Evolutionary conservation across 805 yeast genomes (phyloP).

Genomic region (Aciculoconidium aculeatum): DNA sequence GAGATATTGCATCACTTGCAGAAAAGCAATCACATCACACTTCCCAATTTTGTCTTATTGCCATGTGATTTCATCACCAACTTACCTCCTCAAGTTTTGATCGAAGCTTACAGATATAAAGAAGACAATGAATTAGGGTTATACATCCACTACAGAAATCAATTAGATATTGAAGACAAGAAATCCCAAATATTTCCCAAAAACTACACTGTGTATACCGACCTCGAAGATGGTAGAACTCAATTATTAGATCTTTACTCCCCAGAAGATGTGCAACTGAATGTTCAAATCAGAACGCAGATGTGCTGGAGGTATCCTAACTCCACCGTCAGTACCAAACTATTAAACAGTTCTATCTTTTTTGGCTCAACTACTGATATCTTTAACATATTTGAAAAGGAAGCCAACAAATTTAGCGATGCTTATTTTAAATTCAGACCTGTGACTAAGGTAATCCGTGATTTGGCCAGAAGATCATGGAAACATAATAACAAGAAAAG

Average conservation of each 20-base stretch:
- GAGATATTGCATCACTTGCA: conserved; percentile 46
- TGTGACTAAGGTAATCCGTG: conserved; percentile 68
- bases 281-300: conserved; percentile 74
- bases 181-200: conserved; percentile 52
- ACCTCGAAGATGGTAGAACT: conserved; percentile 36
- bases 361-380: conserved; percentile 40
- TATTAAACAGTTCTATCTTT: conserved; percentile 66
- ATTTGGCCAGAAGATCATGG: conserved; percentile 91
- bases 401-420: conserved; percentile 27
- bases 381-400: conserved; percentile 42
- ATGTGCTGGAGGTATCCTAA: conserved; percentile 86
- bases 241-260: conserved; percentile 68
- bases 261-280: conserved; percentile 63
- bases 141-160: conserved; percentile 70
- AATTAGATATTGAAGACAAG: conserved; percentile 71
- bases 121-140: conserved; percentile 65
- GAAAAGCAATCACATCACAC: conserved; percentile 29
- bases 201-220: conserved; percentile 62
- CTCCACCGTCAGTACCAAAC: conserved; percentile 66
- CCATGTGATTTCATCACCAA: conserved; percentile 96
- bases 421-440: conserved; percentile 42
- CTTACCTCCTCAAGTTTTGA: conserved; percentile 81
- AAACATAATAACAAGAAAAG: conserved; percentile 55
- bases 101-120: conserved; percentile 76
- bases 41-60: conserved; percentile 56